A percentile compares a stretch with the other conserved stretches of the same genome.
Evolutionary conservation across 2,329 filamentous ascomycete genomes (phyloP).

Genomic region (Arthrinium puccinioides): DNA sequence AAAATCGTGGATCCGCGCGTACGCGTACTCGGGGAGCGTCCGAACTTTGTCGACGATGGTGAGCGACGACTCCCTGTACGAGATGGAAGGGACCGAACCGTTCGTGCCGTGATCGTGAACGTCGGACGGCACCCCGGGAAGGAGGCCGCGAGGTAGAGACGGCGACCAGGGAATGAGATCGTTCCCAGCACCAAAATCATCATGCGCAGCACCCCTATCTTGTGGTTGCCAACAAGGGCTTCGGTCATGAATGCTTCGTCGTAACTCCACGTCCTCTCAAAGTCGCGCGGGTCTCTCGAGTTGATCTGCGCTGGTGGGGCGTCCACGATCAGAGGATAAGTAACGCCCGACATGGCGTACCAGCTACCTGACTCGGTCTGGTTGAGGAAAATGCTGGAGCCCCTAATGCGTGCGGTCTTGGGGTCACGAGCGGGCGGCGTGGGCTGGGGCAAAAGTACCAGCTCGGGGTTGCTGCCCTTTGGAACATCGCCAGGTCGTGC

Average conservation of each 20-base stretch:
- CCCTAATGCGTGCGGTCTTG: conserved; percentile 43
- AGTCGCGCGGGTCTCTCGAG: conserved; percentile 40
- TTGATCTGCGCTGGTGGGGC: conserved; percentile 42
- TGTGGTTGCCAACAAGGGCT: conserved; percentile 66
- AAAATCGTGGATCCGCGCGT: conserved; percentile 45
- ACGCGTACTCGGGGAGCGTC: conserved; percentile 41
- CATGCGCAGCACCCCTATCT: conserved; percentile 44
- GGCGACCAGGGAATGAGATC: conserved; percentile 26
- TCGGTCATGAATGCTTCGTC: conserved; percentile 45
- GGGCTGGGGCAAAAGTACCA: conserved; percentile 84
- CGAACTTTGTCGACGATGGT: conserved; percentile 44
- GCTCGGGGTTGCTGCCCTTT: conserved; percentile 59
- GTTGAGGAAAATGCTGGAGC: conserved; percentile 73
- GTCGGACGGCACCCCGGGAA: conserved; percentile 16
- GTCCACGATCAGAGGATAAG: conserved; percentile 79
- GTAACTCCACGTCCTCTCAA: conserved; percentile 24
- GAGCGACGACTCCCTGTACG: conserved; percentile 21
- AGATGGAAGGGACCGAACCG: conserved; percentile 6
- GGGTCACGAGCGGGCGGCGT: conserved; percentile 51
- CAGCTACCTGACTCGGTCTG: conserved; percentile 80
- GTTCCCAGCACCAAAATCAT: conserved; percentile 13
- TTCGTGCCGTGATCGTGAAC: neutral
- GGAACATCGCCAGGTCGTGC: conserved; percentile 63
- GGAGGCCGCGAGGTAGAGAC: conserved; percentile 27
- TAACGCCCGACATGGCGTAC: conserved; percentile 85